Conservation (phyloP, 176 grass and related monocot species). For the Chrysopogon serrulatus region DNA sequence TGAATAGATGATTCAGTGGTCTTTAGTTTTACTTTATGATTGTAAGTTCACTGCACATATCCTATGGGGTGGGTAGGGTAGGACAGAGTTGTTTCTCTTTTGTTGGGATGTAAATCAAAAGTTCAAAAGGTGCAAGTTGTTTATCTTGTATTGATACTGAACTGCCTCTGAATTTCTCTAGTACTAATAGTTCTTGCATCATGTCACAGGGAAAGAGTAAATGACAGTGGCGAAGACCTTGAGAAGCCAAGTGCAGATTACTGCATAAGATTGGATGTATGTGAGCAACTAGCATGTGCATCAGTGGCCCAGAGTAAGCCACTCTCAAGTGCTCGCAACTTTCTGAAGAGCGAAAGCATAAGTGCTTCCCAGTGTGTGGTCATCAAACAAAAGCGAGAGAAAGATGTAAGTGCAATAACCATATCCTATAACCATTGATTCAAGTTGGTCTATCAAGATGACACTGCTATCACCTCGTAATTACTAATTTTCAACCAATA, state of each 20-base stretch:
- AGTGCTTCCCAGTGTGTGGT: constrained; percentile 77
- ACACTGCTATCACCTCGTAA: neutral
- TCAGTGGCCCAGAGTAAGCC: constrained; percentile 49
- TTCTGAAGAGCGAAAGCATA: constrained; percentile 93
- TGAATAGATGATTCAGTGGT: neutral
- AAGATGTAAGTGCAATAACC: constrained; percentile 51
- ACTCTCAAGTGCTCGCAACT: constrained; percentile 49
- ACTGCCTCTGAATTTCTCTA: neutral
- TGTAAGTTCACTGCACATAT: neutral
- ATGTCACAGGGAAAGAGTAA: constrained; percentile 66
- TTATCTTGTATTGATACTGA: neutral
- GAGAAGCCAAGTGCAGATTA: constrained; percentile 54
- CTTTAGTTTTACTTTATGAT: constrained; percentile 8
- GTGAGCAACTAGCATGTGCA: constrained; percentile 32
- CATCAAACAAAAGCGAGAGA: constrained; percentile 51
- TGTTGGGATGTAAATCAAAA: constrained; percentile 4
- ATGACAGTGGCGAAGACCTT: constrained; percentile 23
- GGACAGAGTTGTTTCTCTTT: neutral
- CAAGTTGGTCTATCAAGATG: neutral
- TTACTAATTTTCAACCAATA: neutral
- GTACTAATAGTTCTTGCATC: constrained; percentile 23
- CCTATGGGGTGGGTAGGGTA: neutral
- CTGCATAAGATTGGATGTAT: constrained; percentile 43
- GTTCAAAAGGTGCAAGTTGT: neutral
- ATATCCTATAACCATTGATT: neutral